Conservation (phyloP, 257 asterid genomes). For the Solanum clarkiae region DNA sequence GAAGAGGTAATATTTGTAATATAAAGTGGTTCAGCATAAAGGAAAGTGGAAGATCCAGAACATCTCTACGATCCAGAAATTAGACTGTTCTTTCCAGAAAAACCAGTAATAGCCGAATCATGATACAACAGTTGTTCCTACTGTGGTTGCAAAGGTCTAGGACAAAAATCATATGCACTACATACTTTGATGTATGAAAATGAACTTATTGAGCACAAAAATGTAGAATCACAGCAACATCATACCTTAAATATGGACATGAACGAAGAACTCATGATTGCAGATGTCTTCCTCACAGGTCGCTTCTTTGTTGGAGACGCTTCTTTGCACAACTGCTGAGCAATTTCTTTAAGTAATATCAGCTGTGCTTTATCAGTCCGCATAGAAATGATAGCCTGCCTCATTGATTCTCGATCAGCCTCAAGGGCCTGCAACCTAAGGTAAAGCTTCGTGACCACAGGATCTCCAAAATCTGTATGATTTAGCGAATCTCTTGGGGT, state of each 20-base stretch:
- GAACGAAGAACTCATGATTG: constrained; percentile 32
- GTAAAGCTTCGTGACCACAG: constrained; percentile 74
- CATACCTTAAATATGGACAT: constrained; percentile 68
- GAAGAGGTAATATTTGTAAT: neutral
- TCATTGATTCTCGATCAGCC: constrained; percentile 98
- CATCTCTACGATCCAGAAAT: neutral
- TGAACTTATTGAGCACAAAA: neutral
- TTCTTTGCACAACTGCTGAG: constrained; percentile 72
- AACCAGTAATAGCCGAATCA: neutral
- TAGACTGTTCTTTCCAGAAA: neutral
- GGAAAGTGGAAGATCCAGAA: neutral
- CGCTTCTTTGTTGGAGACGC: constrained; percentile 45
- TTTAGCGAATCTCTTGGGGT: constrained; percentile 32
- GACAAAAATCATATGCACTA: neutral
- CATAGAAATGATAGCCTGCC: constrained; percentile 73
- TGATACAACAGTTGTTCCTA: neutral
- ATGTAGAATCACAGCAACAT: neutral
- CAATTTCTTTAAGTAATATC: constrained; percentile 80
- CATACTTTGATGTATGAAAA: neutral
- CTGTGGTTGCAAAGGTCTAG: neutral
- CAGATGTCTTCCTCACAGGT: constrained; percentile 44
- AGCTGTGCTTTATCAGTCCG: constrained; percentile 89
- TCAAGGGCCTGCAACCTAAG: constrained; percentile 87
- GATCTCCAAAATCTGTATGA: constrained; percentile 34
- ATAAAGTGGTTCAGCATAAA: neutral